phyloP scores from a whole-genome alignment of 2,329 filamentous ascomycete genomes.

The Rutstroemia sp. region DNA sequence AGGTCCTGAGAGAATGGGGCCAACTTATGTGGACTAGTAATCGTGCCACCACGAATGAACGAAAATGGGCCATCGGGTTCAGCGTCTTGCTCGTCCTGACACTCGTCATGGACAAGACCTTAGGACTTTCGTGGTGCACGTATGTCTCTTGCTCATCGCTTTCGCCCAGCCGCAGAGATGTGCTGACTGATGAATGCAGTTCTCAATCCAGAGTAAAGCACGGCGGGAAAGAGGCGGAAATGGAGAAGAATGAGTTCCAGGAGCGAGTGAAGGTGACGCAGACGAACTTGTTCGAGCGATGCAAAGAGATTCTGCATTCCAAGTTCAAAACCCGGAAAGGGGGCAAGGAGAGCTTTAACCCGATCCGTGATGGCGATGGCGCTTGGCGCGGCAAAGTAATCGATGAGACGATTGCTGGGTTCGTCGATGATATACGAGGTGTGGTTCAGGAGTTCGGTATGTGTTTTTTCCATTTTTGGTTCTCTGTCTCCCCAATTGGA shows the following conservation, averaged over 20 bases:
- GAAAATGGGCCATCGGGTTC: conserved; percentile 28
- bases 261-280: conserved; percentile 22
- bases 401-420: conserved; percentile 14
- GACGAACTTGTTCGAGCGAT: conserved; percentile 26
- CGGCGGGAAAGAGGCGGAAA: conserved; percentile 14
- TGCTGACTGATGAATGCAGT: conserved; percentile 20
- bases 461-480: conserved; percentile 3
- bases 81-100: conserved; percentile 25
- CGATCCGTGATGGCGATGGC: conserved; percentile 26
- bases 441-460: conserved; percentile 24
- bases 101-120: conserved; percentile 26
- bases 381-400: conserved; percentile 22
- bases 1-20: conserved; percentile 26
- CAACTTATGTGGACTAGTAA: conserved; percentile 28
- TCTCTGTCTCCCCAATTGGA: not conserved
- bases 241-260: conserved; percentile 18
- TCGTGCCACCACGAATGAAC: conserved; percentile 20
- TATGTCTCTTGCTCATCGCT: not conserved
- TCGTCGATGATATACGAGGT: conserved; percentile 21
- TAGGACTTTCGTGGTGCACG: conserved; percentile 14
- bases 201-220: conserved; percentile 17
- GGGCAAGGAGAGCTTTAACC: conserved; percentile 28
- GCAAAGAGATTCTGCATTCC: conserved; percentile 30
- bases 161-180: conserved; percentile 11
- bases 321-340: conserved; percentile 29